Evolutionary conservation across 352 stramenopile species (phyloP), one percentile per base, ranked within the genome.

Genomic region (Pythium brassicae): DNA sequence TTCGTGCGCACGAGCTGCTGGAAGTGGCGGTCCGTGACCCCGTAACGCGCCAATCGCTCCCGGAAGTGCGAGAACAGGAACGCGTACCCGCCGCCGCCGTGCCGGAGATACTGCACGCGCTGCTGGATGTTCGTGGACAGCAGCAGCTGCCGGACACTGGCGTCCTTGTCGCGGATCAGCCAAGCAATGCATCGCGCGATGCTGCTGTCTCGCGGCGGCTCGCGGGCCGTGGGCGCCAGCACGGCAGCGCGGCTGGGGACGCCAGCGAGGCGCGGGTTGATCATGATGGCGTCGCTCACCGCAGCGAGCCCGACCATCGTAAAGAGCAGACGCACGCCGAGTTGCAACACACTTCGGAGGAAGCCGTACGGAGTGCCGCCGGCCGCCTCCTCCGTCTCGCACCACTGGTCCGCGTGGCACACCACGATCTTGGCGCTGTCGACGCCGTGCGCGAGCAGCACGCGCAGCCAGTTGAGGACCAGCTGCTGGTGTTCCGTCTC

Each of bases 391-490:
- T n/a, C n/a, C n/a, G n/a, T n/a, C n/a, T 70, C 65, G 39, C 68
- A 77, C 76, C 78, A 92, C n/a, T 74, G 66, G 66, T 94, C 82
- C 0, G 69, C 72, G 22, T 92, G 82, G 45, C 79, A 91, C 6
- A 94, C 20, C 0, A 91, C 68, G n/a, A 92, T 40, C 34, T 82
- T 84, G 29, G 39, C 71, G 44, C 37, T 72, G 39, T 69, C 66
- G 1, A 69, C 72, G 4, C 78, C 74, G 46, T 68, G 59, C 22
- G 50, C 23, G 14, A 81, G 20, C 3, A 92, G 52, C 2, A 48
- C 37, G 12, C 43, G 25, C 9, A 92, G 37, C 76, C 74, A 92
- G 48, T 19, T 40, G 57, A 44, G 54, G 34, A 83, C 52, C 2
- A 55, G 22, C 2, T 55, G 50, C 25, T 76, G 50, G 2, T 43